phyloP scores from a whole-genome alignment of 2,329 filamentous ascomycete species.

The Alternaria panax region DNA sequence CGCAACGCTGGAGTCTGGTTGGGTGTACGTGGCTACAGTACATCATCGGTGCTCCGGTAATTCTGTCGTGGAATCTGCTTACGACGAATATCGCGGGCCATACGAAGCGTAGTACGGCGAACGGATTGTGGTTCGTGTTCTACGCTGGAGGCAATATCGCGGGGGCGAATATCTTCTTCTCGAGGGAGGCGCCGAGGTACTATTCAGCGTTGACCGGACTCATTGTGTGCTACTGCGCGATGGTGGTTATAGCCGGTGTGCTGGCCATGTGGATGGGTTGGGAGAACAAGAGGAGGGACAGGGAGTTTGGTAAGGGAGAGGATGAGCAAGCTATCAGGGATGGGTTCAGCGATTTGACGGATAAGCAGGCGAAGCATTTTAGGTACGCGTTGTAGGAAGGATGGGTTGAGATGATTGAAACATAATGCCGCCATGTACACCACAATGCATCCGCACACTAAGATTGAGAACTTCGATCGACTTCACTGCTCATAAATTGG shows the following conservation, averaged over 20 bases:
- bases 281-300: slow-evolving; percentile 44
- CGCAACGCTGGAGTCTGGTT: slow-evolving; percentile 58
- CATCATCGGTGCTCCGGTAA: slow-evolving; percentile 59
- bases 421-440: not conserved
- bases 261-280: slow-evolving; percentile 42
- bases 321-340: slow-evolving; percentile 42
- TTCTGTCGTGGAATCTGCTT: slow-evolving; percentile 61
- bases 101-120: slow-evolving; percentile 60
- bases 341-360: slow-evolving; percentile 48
- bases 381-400: slow-evolving; percentile 41
- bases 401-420: not conserved
- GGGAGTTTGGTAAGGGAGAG: slow-evolving; percentile 35
- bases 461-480: not conserved
- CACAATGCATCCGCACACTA: not conserved
- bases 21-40: slow-evolving; percentile 63
- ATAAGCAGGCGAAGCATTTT: slow-evolving; percentile 43
- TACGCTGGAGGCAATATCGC: slow-evolving; percentile 60
- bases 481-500: no score
- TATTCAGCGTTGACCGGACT: slow-evolving; percentile 55
- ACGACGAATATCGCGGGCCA: slow-evolving; percentile 56
- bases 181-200: slow-evolving; percentile 55
- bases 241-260: slow-evolving; percentile 46
- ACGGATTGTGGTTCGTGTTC: slow-evolving; percentile 59
- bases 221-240: slow-evolving; percentile 54
- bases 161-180: slow-evolving; percentile 58